phyloP scores from a whole-genome alignment of 2,329 filamentous ascomycete species.

The Graphilbum sp. region DNA sequence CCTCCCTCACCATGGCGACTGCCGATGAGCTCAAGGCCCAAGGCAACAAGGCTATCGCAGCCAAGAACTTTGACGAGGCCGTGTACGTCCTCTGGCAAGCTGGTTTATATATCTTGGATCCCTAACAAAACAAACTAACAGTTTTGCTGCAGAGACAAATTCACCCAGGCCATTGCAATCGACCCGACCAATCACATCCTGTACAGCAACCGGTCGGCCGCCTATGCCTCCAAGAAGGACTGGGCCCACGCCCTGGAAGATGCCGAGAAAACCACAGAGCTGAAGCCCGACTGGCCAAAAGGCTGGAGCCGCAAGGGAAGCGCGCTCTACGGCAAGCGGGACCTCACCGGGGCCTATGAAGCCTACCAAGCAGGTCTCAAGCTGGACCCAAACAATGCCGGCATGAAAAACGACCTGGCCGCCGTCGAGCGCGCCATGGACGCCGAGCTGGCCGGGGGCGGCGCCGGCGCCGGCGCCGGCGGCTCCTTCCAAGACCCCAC shows the following conservation, averaged over 20 bases:
- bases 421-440: conserved; percentile 82
- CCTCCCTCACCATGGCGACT: conserved; percentile 38
- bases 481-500: conserved; percentile 23
- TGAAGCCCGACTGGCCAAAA: conserved; percentile 97
- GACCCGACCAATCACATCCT: conserved; percentile 89
- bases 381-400: conserved; percentile 77
- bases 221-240: conserved; percentile 75
- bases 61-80: conserved; percentile 91
- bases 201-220: conserved; percentile 89
- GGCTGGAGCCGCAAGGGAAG: conserved; percentile 90
- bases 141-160: conserved; percentile 56
- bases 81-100: conserved; percentile 52
- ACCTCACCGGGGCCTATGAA: conserved; percentile 70
- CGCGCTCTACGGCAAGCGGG: conserved; percentile 73
- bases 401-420: conserved; percentile 76
- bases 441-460: conserved; percentile 29
- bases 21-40: conserved; percentile 82
- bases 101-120: no score
- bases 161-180: conserved; percentile 79
- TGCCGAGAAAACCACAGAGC: conserved; percentile 79
- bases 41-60: conserved; percentile 96
- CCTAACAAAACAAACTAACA: no score
- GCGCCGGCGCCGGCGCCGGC: conserved; percentile 34
- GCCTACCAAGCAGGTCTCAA: conserved; percentile 93
- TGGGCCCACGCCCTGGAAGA: conserved; percentile 75